phyloP scores from a whole-genome alignment of 352 stramenopile species.

The Pythium utonaiense region DNA sequence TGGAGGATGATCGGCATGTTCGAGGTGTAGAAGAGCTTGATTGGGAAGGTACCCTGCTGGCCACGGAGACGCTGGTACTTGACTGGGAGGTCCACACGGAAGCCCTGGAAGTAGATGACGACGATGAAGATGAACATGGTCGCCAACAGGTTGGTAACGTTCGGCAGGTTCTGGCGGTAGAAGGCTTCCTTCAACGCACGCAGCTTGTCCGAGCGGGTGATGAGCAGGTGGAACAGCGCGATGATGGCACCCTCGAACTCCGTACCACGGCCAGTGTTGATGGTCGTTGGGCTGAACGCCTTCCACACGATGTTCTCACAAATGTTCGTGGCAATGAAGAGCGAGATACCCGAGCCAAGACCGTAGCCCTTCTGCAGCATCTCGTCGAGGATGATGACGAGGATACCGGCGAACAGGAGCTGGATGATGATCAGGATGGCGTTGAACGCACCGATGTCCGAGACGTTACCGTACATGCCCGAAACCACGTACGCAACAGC shows the following conservation, averaged over 20 bases:
- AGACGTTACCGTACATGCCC: slow-evolving; percentile 99
- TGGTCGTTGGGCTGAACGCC: slow-evolving; percentile 98
- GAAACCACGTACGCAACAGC: slow-evolving; percentile 98
- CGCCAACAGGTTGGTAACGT: slow-evolving; percentile 98
- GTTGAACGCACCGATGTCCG: slow-evolving; percentile 97
- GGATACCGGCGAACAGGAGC: slow-evolving; percentile 97
- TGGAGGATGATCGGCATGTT: slow-evolving; percentile 99
- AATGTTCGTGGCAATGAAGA: slow-evolving; percentile 99
- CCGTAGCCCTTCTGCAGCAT: slow-evolving; percentile 99
- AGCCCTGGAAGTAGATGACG: slow-evolving; percentile 99
- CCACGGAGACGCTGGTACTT: slow-evolving; percentile 99
- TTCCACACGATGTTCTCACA: slow-evolving; percentile 99
- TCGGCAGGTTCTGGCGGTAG: slow-evolving; percentile 99
- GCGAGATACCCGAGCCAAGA: slow-evolving; percentile 97
- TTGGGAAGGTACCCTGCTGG: slow-evolving; percentile 98
- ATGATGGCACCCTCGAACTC: slow-evolving; percentile 99
- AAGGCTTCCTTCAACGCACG: slow-evolving; percentile 97
- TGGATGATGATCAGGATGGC: slow-evolving; percentile 99
- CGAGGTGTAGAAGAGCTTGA: slow-evolving; percentile 99
- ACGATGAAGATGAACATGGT: slow-evolving; percentile 99
- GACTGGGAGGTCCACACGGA: slow-evolving; percentile 88
- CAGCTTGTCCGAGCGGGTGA: slow-evolving; percentile 98
- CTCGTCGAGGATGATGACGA: slow-evolving; percentile 99
- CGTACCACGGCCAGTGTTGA: slow-evolving; percentile 98
- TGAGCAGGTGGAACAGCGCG: slow-evolving; percentile 98